Evolutionary conservation across 2,329 filamentous ascomycete genomes (phyloP).

Genomic region (Penicillium sp.): DNA sequence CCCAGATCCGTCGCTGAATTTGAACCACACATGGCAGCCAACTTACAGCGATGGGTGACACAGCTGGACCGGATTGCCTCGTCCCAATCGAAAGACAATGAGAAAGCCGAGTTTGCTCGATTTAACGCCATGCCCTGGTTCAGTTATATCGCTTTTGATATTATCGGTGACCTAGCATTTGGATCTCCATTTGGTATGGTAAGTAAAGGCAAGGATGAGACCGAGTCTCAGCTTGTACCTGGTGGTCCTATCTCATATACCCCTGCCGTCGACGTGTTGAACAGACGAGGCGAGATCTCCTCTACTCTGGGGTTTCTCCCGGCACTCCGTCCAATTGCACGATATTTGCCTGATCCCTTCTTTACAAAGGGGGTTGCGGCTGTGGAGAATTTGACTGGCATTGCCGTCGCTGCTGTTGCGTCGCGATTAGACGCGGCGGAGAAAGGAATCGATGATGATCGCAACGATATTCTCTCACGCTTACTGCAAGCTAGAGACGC

Average conservation of each 20-base stretch:
- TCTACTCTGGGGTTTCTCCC: conserved; percentile 19
- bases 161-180: conserved; percentile 21
- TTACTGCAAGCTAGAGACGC: conserved; percentile 29
- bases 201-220: conserved; percentile 20
- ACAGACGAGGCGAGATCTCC: conserved; percentile 20
- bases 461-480: conserved; percentile 31
- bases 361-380: conserved; percentile 26
- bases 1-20: conserved; percentile 31
- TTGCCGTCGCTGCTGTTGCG: conserved; percentile 16
- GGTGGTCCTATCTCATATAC: conserved; percentile 19
- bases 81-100: background rate
- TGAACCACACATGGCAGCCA: conserved; percentile 31
- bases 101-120: background rate
- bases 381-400: conserved; percentile 27
- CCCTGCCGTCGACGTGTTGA: conserved; percentile 18
- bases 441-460: conserved; percentile 12
- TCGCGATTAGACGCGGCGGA: conserved; percentile 14
- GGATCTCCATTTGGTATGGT: conserved; percentile 24
- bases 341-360: conserved; percentile 23
- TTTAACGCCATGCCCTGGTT: conserved; percentile 24
- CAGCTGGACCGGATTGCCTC: conserved; percentile 20
- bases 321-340: conserved; percentile 11
- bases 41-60: conserved; percentile 16
- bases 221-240: conserved; percentile 10
- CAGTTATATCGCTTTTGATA: conserved; percentile 23